Conservation (phyloP, 345 rosid species). For the Populus tremula region DNA sequence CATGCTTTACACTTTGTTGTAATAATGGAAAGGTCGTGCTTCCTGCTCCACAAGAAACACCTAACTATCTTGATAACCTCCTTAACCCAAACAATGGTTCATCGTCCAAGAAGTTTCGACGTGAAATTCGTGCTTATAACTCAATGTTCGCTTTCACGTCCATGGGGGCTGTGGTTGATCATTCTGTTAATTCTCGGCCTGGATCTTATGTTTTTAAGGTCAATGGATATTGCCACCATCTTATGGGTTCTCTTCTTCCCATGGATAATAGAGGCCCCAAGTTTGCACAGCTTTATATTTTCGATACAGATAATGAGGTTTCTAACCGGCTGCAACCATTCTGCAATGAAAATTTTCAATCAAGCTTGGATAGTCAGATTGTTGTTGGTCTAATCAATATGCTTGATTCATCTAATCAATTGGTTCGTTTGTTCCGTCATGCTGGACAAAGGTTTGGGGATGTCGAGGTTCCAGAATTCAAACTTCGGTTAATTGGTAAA, state of each 20-base stretch:
- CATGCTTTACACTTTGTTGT: no score
- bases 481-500: not conserved
- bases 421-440: not conserved
- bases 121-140: not conserved
- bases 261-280: fast-evolving
- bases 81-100: no score
- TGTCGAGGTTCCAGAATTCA: not conserved
- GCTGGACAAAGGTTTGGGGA: not conserved
- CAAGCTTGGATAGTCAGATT: not conserved
- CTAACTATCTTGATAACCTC: no score
- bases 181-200: not conserved
- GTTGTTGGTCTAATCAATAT: not conserved
- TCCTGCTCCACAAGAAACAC: no score
- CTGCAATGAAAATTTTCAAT: fast-evolving
- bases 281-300: slow-evolving; percentile 7
- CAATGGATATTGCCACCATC: not conserved
- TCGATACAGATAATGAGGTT: not conserved
- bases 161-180: no score
- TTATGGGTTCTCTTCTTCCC: not conserved
- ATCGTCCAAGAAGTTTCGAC: not conserved
- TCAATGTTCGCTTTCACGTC: not conserved
- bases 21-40: no score
- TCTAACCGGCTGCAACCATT: not conserved
- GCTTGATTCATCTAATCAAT: not conserved
- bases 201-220: not conserved